Percentiles rank a stretch among this genome's conserved stretches.
phyloP scores from a whole-genome alignment of 2,329 filamentous ascomycete genomes.

The Epichloe gansuensis region DNA sequence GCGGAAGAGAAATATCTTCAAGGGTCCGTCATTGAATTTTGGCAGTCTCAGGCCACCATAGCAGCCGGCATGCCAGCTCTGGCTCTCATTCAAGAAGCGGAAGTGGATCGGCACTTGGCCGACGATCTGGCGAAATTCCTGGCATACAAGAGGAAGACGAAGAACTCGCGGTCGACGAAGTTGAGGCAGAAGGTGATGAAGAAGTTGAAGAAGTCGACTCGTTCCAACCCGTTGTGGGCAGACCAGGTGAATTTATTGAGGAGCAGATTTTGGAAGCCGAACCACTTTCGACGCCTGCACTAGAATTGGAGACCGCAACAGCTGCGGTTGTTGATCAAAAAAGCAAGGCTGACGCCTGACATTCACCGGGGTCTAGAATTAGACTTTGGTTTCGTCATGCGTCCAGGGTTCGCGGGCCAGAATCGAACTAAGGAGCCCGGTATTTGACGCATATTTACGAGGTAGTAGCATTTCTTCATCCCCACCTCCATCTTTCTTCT shows the following conservation, averaged over 20 bases:
- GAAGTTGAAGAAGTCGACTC: slow-evolving; percentile 46
- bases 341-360: background rate
- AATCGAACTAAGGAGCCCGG: too few species aligned
- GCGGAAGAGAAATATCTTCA: slow-evolving; percentile 69
- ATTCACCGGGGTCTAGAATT: background rate
- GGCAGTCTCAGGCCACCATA: slow-evolving; percentile 23
- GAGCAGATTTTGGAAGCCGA: slow-evolving; percentile 32
- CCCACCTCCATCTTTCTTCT: too few species aligned
- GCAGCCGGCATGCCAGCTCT: slow-evolving; percentile 25
- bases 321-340: background rate
- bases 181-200: slow-evolving; percentile 29
- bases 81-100: slow-evolving; percentile 41
- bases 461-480: too few species aligned
- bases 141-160: slow-evolving; percentile 52
- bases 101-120: slow-evolving; percentile 49
- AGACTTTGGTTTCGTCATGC: too few species aligned
- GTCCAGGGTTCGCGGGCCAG: too few species aligned
- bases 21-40: slow-evolving; percentile 58
- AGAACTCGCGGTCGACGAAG: slow-evolving; percentile 28
- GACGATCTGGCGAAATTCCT: slow-evolving; percentile 62
- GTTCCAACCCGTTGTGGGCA: slow-evolving; percentile 38
- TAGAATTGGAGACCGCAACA: background rate
- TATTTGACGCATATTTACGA: too few species aligned
- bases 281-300: too few species aligned
- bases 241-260: slow-evolving; percentile 31